Evolutionary conservation across 1,284 basidiomycete species (phyloP).

Genomic region (Trichosporon asahii): DNA sequence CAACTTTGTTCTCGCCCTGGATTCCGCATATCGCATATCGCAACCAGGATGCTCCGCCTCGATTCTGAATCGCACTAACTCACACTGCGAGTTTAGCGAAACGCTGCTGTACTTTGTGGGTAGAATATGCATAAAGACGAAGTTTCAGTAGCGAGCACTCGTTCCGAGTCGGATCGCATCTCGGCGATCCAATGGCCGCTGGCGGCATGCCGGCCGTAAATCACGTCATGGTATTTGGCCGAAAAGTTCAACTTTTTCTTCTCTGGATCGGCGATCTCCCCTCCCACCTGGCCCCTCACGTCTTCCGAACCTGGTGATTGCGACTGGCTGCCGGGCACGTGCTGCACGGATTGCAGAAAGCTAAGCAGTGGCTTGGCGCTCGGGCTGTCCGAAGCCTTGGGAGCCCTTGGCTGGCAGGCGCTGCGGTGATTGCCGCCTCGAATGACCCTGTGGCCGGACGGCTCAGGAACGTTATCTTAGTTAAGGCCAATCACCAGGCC

Average conservation of each 20-base stretch:
- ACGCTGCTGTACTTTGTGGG: not conserved
- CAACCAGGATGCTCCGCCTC: not conserved
- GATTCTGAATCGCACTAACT: no score
- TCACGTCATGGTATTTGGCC: slow-evolving; percentile 1
- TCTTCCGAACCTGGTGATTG: not conserved
- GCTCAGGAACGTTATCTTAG: not conserved
- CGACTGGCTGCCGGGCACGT: not conserved
- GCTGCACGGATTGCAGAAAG: not conserved
- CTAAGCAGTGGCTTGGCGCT: not conserved
- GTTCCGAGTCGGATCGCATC: not conserved
- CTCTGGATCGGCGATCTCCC: not conserved
- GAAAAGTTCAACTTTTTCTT: not conserved
- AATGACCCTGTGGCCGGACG: not conserved
- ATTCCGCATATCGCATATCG: not conserved
- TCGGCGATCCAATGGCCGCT: not conserved
- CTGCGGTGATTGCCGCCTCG: not conserved
- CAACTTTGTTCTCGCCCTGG: not conserved
- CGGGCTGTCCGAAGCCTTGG: not conserved
- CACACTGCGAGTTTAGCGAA: no score
- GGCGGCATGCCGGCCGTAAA: not conserved
- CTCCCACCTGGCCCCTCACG: not conserved
- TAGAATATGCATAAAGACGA: not conserved
- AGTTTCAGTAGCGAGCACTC: not conserved
- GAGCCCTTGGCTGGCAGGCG: not conserved
- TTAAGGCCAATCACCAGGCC: not conserved